Conservation (phyloP, 441 rosid genomes). For the Aleurites moluccanus region DNA sequence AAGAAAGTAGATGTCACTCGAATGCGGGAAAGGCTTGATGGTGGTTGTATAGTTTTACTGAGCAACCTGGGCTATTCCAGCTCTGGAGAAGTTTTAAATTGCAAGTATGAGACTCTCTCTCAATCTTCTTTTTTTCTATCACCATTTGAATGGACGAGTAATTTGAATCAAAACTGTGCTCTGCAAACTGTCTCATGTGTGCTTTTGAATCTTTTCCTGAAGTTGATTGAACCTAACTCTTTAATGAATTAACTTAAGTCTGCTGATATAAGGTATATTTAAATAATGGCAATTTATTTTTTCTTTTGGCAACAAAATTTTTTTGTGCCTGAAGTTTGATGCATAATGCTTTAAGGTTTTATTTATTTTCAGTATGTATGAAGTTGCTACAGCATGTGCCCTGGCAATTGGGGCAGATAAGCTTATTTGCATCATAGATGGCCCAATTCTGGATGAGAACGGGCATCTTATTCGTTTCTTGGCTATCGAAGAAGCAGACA, state of each 20-base stretch:
- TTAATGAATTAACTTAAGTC: background rate
- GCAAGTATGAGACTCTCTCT: slow-evolving; percentile 66
- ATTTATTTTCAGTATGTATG: slow-evolving; percentile 71
- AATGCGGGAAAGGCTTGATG: slow-evolving; percentile 83
- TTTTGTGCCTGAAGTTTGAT: slow-evolving; percentile 1
- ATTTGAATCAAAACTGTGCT: background rate
- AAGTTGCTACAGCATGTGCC: slow-evolving; percentile 98
- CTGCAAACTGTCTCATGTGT: background rate
- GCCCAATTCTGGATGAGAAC: slow-evolving; percentile 82
- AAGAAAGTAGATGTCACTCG: slow-evolving; percentile 87
- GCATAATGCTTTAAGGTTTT: slow-evolving; percentile 17
- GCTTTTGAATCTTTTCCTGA: background rate
- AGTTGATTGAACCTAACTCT: background rate
- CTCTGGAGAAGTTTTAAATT: slow-evolving; percentile 93
- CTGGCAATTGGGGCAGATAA: slow-evolving; percentile 92
- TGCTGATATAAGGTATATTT: slow-evolving; percentile 3
- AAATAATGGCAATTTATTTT: background rate
- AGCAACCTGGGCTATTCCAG: slow-evolving; percentile 96
- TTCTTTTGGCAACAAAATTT: background rate
- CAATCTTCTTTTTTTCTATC: background rate
- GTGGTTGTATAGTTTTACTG: slow-evolving; percentile 73
- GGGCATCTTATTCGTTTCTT: slow-evolving; percentile 81
- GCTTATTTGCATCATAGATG: slow-evolving; percentile 88
- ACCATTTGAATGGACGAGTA: background rate
- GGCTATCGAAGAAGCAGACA: slow-evolving; percentile 89